Conservation (phyloP, 1,284 basidiomycete species). For the Mycosarcoma maydis region DNA sequence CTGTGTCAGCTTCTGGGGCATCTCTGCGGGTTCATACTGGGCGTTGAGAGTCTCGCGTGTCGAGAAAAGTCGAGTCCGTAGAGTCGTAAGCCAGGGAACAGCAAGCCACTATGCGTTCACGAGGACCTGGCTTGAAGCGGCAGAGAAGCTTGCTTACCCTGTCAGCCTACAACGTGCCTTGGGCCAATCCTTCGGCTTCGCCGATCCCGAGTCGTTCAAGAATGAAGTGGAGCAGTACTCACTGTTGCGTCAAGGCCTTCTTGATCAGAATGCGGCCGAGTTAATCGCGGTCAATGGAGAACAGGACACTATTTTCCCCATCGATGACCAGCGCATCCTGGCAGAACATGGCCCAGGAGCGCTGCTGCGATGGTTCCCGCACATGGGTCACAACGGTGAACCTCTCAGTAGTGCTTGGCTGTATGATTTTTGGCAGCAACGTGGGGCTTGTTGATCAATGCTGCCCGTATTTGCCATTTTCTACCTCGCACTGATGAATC, state of each 20-base stretch:
- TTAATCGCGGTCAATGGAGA: constrained; percentile 38
- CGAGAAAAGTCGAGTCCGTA: constrained; percentile 13
- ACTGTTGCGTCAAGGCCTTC: constrained; percentile 32
- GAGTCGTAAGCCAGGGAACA: constrained; percentile 39
- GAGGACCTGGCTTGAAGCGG: constrained; percentile 36
- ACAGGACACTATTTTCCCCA: constrained; percentile 44
- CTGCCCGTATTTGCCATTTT: too few relatives aligned
- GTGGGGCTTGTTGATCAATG: constrained; percentile 12
- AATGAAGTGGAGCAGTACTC: constrained; percentile 29
- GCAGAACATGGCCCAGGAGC: constrained; percentile 40
- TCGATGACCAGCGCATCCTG: constrained; percentile 43
- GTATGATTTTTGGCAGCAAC: constrained; percentile 18
- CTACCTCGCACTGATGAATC: too few relatives aligned
- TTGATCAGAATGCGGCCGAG: constrained; percentile 22
- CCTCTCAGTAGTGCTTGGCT: constrained; percentile 36
- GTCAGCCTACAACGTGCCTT: constrained; percentile 36
- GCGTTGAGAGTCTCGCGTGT: constrained; percentile 27
- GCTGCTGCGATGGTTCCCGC: constrained; percentile 35
- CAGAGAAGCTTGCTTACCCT: constrained; percentile 37
- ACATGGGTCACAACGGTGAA: constrained; percentile 43
- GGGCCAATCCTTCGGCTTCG: constrained; percentile 31
- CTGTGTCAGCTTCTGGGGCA: constrained; percentile 41
- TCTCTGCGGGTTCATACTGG: constrained; percentile 44
- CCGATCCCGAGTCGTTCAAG: constrained; percentile 28
- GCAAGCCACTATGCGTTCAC: constrained; percentile 46